Evolutionary conservation across 1,139 yeast genomes (phyloP).

Genomic region (Suhomyces atakaporum): DNA sequence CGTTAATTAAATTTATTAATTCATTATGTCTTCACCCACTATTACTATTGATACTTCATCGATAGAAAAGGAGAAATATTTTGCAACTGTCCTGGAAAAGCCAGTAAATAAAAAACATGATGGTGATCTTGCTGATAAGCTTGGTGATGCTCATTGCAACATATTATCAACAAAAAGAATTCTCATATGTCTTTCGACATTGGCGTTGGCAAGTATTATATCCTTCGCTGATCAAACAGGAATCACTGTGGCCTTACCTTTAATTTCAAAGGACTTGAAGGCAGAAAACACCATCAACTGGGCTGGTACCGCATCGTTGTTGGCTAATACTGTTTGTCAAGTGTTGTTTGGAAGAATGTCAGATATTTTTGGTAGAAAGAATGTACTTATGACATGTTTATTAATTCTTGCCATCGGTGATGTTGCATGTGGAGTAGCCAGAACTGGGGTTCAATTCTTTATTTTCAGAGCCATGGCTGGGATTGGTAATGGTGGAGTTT

Average conservation of each 20-base stretch:
- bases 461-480: constrained; percentile 48
- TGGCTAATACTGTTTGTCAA: constrained; percentile 49
- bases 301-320: constrained; percentile 50
- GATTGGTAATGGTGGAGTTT: constrained; percentile 48
- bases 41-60: neutral
- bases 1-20: too few relatives aligned
- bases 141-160: constrained; percentile 43
- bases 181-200: constrained; percentile 28
- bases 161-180: constrained; percentile 34
- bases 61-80: constrained; percentile 3
- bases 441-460: constrained; percentile 37
- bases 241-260: constrained; percentile 44
- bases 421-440: constrained; percentile 44
- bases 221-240: constrained; percentile 45
- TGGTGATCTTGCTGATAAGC: constrained; percentile 27
- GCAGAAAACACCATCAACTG: constrained; percentile 45
- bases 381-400: constrained; percentile 37
- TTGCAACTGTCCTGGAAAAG: constrained; percentile 5
- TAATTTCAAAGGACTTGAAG: constrained; percentile 38
- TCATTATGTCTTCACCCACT: neutral
- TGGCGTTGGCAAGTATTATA: constrained; percentile 30
- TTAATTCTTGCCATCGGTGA: constrained; percentile 41
- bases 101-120: neutral
- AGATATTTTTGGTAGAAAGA: constrained; percentile 49
- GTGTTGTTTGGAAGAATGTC: constrained; percentile 44